Percentiles rank a stretch among this genome's conserved stretches.
Conservation (phyloP, 1,284 basidiomycete species). For the Lentinula novae-zelandiae region DNA sequence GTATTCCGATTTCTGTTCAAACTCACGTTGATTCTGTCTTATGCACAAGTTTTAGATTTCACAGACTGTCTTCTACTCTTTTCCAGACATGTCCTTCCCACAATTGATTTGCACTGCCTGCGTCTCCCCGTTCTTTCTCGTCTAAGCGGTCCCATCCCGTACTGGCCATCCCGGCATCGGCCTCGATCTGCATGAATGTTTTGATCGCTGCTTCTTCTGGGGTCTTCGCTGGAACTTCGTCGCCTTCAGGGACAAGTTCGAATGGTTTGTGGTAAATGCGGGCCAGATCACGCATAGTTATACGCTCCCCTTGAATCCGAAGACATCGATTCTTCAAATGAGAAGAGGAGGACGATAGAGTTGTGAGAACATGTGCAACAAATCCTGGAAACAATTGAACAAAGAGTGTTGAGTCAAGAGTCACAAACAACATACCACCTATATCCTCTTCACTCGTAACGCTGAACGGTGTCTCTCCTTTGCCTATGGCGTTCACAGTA, state of each 20-base stretch:
- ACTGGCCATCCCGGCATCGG: background rate
- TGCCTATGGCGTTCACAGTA: background rate
- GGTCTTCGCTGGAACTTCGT: slow-evolving; percentile 1
- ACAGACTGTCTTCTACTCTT: background rate
- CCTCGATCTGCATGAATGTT: background rate
- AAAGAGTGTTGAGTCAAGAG: no score
- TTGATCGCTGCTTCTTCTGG: slow-evolving; percentile 1
- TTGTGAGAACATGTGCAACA: slow-evolving; percentile 3
- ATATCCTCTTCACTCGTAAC: slow-evolving; percentile 1
- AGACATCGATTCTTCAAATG: background rate
- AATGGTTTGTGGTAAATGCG: background rate
- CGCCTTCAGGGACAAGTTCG: background rate
- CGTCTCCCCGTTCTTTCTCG: background rate
- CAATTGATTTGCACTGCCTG: background rate
- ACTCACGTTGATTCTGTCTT: background rate
- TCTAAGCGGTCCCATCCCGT: background rate
- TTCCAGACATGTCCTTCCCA: background rate
- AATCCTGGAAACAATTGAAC: background rate
- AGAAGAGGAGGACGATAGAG: background rate
- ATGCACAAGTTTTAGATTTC: background rate
- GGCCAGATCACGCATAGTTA: background rate
- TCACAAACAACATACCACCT: background rate
- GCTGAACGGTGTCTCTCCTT: slow-evolving; percentile 3
- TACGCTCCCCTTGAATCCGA: background rate
- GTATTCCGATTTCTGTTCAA: background rate